phyloP scores from a whole-genome alignment of 768 basidiomycete species.

The Suillus subluteus region DNA sequence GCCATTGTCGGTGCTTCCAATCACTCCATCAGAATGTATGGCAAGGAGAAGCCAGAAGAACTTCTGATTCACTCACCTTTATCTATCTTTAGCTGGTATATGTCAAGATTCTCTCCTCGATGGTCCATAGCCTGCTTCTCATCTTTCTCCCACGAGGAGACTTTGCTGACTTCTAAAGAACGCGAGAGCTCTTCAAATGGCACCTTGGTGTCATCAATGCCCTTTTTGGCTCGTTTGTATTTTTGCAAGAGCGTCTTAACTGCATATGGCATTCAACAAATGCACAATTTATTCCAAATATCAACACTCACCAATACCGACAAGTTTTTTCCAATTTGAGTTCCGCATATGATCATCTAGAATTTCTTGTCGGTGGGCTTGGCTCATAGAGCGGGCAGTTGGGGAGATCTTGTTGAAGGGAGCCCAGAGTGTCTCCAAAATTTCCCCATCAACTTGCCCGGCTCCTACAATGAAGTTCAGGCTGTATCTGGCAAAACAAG shows the following conservation, averaged over 20 bases:
- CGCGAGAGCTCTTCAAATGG: slow-evolving; percentile 2
- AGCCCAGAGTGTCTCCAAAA: slow-evolving; percentile 28
- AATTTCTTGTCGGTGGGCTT: slow-evolving; percentile 30
- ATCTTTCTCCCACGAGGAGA: neutral
- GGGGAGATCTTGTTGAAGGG: slow-evolving; percentile 15
- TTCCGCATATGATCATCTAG: slow-evolving; percentile 37
- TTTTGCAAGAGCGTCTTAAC: neutral
- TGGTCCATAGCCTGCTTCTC: neutral
- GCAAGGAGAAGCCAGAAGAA: neutral
- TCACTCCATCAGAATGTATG: neutral
- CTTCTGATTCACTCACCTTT: neutral
- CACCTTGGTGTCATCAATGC: slow-evolving; percentile 3
- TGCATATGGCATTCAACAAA: neutral
- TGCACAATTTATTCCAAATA: neutral
- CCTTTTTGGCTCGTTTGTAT: neutral
- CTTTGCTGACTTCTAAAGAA: neutral
- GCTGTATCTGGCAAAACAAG: slow-evolving; percentile 32
- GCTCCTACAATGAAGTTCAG: slow-evolving; percentile 33
- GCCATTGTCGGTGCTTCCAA: slow-evolving; percentile 10
- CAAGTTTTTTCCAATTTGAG: slow-evolving; percentile 37
- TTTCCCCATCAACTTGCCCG: slow-evolving; percentile 32
- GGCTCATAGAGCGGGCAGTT: slow-evolving; percentile 25
- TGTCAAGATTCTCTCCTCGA: slow-evolving; percentile 4
- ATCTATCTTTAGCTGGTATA: slow-evolving; percentile 7
- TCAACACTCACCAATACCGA: slow-evolving; percentile 21